Conservation (phyloP, 169 alveolate genomes). For the Eimeria falciformis region DNA sequence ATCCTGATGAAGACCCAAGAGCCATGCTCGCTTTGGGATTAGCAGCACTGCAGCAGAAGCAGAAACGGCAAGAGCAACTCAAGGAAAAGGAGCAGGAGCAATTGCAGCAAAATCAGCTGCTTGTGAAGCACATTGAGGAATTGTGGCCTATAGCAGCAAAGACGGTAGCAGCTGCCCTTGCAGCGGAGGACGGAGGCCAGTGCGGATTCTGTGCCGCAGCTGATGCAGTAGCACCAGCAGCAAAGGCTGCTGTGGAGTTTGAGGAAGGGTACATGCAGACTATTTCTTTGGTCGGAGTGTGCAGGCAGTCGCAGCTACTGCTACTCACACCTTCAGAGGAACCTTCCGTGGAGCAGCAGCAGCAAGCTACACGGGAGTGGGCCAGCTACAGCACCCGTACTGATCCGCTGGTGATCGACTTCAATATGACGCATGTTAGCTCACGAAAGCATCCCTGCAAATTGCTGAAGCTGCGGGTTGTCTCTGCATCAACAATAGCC, state of each 20-base stretch:
- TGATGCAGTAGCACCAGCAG: slow-evolving; percentile 39
- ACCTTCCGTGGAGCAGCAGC: neutral
- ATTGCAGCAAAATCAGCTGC: slow-evolving; percentile 24
- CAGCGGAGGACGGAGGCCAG: neutral
- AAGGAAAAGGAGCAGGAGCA: neutral
- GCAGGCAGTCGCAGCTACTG: slow-evolving; percentile 42
- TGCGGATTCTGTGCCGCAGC: neutral
- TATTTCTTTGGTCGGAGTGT: slow-evolving; percentile 10
- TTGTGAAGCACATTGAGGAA: neutral
- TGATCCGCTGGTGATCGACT: slow-evolving; percentile 38
- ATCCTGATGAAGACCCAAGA: slow-evolving; percentile 17
- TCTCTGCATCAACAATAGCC: slow-evolving; percentile 1
- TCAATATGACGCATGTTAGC: slow-evolving; percentile 8
- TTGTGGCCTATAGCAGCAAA: slow-evolving; percentile 38
- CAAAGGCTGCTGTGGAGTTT: slow-evolving; percentile 21
- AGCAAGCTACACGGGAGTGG: neutral
- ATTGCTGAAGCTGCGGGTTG: slow-evolving; percentile 47
- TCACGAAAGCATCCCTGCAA: slow-evolving; percentile 40
- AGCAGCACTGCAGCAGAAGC: slow-evolving; percentile 54
- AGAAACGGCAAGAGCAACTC: slow-evolving; percentile 11
- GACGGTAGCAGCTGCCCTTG: neutral
- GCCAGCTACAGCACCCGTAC: slow-evolving; percentile 1
- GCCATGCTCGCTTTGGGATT: neutral
- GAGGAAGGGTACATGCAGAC: neutral
- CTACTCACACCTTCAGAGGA: slow-evolving; percentile 21